phyloP scores from a whole-genome alignment of 139 green algal species.

The Chlamydomonas schloesseri region DNA sequence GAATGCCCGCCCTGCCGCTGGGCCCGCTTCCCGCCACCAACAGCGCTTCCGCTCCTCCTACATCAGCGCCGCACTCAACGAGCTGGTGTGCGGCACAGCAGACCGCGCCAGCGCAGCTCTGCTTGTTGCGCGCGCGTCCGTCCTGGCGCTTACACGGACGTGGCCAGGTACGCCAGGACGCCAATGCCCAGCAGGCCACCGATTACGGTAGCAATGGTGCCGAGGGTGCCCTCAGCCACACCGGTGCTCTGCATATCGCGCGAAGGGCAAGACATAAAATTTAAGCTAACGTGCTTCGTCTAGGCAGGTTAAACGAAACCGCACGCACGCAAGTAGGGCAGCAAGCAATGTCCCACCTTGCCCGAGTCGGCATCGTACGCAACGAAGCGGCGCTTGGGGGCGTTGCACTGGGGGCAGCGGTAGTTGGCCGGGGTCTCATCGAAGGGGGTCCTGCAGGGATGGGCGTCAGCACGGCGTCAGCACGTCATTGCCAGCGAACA shows the following conservation, averaged over 20 bases:
- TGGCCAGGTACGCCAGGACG: conserved; percentile 56
- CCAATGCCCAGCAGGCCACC: conserved; percentile 57
- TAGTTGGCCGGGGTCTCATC: conserved; percentile 48
- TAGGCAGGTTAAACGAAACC: not conserved
- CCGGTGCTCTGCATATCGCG: conserved; percentile 64
- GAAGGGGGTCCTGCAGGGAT: conserved; percentile 35
- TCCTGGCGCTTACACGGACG: conserved; percentile 39
- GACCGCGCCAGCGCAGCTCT: too few relatives aligned
- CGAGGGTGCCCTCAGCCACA: conserved; percentile 70
- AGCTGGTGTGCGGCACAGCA: too few relatives aligned
- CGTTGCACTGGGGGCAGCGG: conserved; percentile 84
- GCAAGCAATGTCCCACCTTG: conserved; percentile 57
- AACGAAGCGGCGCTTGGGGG: conserved; percentile 94
- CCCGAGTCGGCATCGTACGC: conserved; percentile 89
- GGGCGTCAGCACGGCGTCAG: too few relatives aligned
- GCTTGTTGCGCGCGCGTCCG: too few relatives aligned
- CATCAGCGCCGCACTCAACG: too few relatives aligned
- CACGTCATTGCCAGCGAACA: too few relatives aligned
- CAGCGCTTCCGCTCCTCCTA: too few relatives aligned
- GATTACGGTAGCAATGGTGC: conserved; percentile 81
- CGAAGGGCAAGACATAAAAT: not conserved
- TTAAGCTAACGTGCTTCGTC: not conserved
- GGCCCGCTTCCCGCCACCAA: too few relatives aligned
- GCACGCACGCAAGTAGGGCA: too few relatives aligned
- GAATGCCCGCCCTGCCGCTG: too few relatives aligned